Conservation (phyloP, 768 basidiomycete genomes). For the Zangia roseola region DNA sequence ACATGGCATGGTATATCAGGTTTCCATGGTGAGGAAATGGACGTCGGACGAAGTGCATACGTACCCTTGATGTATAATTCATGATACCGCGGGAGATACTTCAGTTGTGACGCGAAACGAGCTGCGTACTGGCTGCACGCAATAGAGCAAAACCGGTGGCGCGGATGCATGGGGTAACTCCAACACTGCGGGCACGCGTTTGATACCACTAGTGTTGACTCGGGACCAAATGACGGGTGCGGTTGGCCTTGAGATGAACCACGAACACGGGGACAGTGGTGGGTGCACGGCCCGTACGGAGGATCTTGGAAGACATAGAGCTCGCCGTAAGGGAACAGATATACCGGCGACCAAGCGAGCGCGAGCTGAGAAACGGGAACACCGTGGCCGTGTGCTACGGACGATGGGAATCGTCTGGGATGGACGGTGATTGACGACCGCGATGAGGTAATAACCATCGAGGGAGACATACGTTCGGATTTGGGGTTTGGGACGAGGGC, state of each 20-base stretch:
- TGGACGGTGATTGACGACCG: neutral
- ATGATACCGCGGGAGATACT: slow-evolving; percentile 8
- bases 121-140: slow-evolving; percentile 11
- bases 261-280: neutral
- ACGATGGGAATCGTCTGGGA: neutral
- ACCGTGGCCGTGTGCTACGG: too few relatives aligned
- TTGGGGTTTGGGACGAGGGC: neutral
- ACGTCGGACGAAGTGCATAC: neutral
- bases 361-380: neutral
- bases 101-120: slow-evolving; percentile 17
- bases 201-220: neutral
- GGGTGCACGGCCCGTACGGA: neutral
- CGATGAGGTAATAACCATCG: neutral
- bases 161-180: slow-evolving; percentile 7
- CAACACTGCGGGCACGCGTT: slow-evolving; percentile 21
- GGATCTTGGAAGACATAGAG: neutral
- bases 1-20: neutral
- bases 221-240: neutral
- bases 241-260: neutral
- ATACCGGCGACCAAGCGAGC: neutral
- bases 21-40: neutral
- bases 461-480: slow-evolving; percentile 1
- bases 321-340: neutral
- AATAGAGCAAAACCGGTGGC: slow-evolving; percentile 22
- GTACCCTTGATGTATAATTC: slow-evolving; percentile 4